phyloP scores from a whole-genome alignment of 257 asterid genomes.

The Gentiana macrophylla region DNA sequence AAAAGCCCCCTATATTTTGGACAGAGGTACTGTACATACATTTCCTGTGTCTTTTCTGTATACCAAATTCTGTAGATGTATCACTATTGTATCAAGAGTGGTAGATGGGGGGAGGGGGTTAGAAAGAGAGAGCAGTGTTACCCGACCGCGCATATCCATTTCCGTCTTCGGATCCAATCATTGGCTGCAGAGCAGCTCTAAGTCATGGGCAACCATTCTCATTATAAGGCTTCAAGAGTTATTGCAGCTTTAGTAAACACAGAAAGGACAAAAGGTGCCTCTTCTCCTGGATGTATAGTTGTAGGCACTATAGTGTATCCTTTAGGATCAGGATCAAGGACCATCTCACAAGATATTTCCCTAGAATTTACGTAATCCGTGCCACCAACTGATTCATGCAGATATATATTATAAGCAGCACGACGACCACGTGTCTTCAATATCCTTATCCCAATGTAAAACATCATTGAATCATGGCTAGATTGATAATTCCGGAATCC shows the following conservation, averaged over 20 bases:
- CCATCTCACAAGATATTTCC: slow-evolving; percentile 99
- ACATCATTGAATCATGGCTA: slow-evolving; percentile 92
- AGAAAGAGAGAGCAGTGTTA: too few relatives aligned
- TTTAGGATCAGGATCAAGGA: slow-evolving; percentile 95
- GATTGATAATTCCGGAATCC: slow-evolving; percentile 95
- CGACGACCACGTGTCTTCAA: slow-evolving; percentile 96
- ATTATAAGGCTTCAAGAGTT: slow-evolving; percentile 75
- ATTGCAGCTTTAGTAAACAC: slow-evolving; percentile 91
- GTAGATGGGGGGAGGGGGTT: too few relatives aligned
- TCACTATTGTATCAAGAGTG: too few relatives aligned
- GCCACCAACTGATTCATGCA: slow-evolving; percentile 99
- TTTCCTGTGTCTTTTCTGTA: too few relatives aligned
- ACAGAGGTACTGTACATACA: too few relatives aligned
- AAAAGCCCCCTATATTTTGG: too few relatives aligned
- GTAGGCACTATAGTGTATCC: slow-evolving; percentile 99
- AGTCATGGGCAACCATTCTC: slow-evolving; percentile 8
- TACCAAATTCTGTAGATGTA: too few relatives aligned
- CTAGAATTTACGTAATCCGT: slow-evolving; percentile 95
- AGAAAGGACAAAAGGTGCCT: slow-evolving; percentile 93
- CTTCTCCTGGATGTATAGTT: slow-evolving; percentile 98
- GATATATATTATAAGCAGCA: slow-evolving; percentile 84
- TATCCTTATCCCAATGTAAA: slow-evolving; percentile 96
- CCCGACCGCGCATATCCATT: too few relatives aligned
- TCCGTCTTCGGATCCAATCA: slow-evolving; percentile 7
- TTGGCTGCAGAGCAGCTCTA: slow-evolving; percentile 9